phyloP scores from a whole-genome alignment of 495 filamentous ascomycete species.

The Ramalina intermedia region DNA sequence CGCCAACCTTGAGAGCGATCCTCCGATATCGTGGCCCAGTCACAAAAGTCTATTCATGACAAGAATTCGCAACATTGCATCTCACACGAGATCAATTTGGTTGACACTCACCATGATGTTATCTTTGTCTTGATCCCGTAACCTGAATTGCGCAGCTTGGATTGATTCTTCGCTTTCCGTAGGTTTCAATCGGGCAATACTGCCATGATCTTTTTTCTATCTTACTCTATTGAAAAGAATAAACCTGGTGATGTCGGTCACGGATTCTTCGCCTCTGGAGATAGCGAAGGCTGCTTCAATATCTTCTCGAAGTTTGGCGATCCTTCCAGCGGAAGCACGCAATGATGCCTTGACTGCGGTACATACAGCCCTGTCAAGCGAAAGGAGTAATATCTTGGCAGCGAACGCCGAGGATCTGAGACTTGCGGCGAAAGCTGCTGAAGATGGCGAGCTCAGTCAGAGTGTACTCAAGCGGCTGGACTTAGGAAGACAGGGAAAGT shows the following conservation, averaged over 20 bases:
- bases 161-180: no score
- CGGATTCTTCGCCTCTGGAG: conserved; percentile 51
- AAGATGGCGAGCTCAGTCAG: conserved; percentile 58
- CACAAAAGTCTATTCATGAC: no score
- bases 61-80: no score
- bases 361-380: conserved; percentile 50
- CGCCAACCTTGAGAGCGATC: no score
- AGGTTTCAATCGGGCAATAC: no score
- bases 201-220: no score
- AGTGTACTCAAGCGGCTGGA: conserved; percentile 88
- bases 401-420: conserved; percentile 77
- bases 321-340: conserved; percentile 46
- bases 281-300: conserved; percentile 54
- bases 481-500: conserved; percentile 73
- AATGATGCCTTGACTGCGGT: conserved; percentile 77
- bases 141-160: no score
- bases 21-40: no score
- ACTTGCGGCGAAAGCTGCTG: conserved; percentile 54
- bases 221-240: no score
- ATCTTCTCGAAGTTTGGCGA: conserved; percentile 55
- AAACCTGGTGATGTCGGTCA: conserved; percentile 48
- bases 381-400: conserved; percentile 60
- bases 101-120: no score
- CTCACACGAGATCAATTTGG: no score
- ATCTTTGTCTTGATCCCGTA: no score